These are phyloP conservation scores for Trichosporon coremiiforme DNA, from an alignment of 1,284 basidiomycete genomes.

Conservation along the genomic window DNA sequence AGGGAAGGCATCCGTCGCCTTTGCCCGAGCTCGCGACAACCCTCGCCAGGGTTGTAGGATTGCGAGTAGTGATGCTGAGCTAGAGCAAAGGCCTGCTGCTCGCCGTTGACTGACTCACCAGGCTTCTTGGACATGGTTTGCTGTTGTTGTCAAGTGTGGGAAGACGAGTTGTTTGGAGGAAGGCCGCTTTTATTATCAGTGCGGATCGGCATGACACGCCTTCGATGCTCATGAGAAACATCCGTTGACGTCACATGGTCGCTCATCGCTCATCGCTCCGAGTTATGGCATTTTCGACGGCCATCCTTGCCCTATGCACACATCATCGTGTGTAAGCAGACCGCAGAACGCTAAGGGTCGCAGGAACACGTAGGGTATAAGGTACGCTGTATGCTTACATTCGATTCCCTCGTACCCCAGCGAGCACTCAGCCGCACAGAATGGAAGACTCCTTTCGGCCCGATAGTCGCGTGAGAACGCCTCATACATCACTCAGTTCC, in stretches of 20 bases:
- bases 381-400: neutral
- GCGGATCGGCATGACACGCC: neutral
- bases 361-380: neutral
- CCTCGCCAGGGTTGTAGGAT: no score
- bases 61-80: neutral
- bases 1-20: neutral
- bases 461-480: neutral
- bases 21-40: no score
- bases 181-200: neutral
- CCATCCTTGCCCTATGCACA: neutral
- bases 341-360: neutral
- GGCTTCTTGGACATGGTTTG: slow-evolving; percentile 7
- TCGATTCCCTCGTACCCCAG: neutral
- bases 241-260: slow-evolving; percentile 3
- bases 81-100: neutral
- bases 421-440: neutral
- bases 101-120: neutral
- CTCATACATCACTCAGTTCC: neutral
- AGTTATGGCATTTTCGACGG: neutral
- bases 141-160: neutral
- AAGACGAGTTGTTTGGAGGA: neutral
- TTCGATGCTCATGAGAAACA: neutral
- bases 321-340: neutral
- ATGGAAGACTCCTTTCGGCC: no score
- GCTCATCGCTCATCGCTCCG: neutral